A percentile compares a stretch with the other conserved stretches of the same genome.
phyloP scores from a whole-genome alignment of 2,329 filamentous ascomycete species.

The Xylaria sp. region DNA sequence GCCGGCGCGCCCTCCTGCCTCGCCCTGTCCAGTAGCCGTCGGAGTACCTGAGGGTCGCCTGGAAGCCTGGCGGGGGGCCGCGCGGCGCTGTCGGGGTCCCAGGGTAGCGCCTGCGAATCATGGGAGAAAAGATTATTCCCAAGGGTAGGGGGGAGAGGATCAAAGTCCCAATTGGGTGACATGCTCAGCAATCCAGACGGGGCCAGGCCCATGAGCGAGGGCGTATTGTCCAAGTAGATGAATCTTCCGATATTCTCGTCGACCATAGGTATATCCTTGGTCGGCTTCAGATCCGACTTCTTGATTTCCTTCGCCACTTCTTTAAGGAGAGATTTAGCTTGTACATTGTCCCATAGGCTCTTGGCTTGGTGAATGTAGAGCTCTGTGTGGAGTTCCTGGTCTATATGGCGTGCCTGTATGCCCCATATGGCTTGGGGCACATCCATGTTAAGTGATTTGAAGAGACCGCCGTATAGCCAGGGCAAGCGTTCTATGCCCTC shows the following conservation, averaged over 20 bases:
- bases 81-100: conserved; percentile 36
- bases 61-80: conserved; percentile 4
- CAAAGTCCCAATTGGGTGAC: conserved; percentile 73
- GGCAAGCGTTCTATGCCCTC: conserved; percentile 74
- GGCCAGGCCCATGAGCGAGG: conserved; percentile 69
- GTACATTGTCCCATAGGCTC: conserved; percentile 83
- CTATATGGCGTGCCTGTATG: conserved; percentile 64
- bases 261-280: conserved; percentile 43
- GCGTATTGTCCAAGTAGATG: conserved; percentile 76
- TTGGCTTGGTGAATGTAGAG: conserved; percentile 78
- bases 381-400: conserved; percentile 70
- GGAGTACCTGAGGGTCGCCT: conserved; percentile 17
- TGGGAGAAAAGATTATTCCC: conserved; percentile 55
- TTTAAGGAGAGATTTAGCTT: conserved; percentile 68
- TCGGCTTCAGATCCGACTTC: conserved; percentile 44
- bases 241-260: conserved; percentile 68
- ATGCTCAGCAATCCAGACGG: conserved; percentile 66
- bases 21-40: conserved; percentile 25
- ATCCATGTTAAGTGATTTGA: conserved; percentile 78
- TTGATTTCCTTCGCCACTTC: conserved; percentile 64
- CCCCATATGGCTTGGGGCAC: conserved; percentile 85
- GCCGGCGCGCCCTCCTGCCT: conserved; percentile 25
- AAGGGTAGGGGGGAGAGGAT: conserved; percentile 74
- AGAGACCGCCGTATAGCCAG: conserved; percentile 82
- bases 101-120: conserved; percentile 47